phyloP scores from a whole-genome alignment of 2,329 filamentous ascomycete genomes.

The Colletotrichum cuscutae region DNA sequence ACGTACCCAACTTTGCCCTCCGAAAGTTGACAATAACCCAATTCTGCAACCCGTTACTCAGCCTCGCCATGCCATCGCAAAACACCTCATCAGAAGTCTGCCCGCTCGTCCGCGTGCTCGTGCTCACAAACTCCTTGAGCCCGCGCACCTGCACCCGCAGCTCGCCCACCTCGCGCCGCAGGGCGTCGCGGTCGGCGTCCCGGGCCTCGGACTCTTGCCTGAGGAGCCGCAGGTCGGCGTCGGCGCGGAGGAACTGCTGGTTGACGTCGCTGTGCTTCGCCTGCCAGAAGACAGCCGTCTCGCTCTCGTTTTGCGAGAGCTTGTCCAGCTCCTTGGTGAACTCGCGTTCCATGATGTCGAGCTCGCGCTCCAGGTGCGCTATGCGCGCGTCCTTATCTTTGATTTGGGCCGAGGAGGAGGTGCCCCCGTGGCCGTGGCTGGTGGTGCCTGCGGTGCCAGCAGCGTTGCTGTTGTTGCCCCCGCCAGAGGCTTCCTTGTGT shows the following conservation, averaged over 20 bases:
- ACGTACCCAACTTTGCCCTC: conserved; percentile 66
- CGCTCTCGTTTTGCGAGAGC: conserved; percentile 64
- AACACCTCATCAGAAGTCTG: conserved; percentile 75
- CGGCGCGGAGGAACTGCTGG: conserved; percentile 61
- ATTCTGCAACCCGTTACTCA: conserved; percentile 77
- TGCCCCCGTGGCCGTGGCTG: not conserved
- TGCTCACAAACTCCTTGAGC: conserved; percentile 78
- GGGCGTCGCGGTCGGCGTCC: conserved; percentile 58
- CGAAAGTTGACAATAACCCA: conserved; percentile 79
- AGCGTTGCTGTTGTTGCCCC: conserved; percentile 32
- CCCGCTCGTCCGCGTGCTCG: conserved; percentile 69
- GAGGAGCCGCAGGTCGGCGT: conserved; percentile 63
- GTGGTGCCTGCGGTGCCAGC: not conserved
- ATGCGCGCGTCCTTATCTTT: conserved; percentile 64
- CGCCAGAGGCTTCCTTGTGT: conserved; percentile 22
- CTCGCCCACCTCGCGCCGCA: conserved; percentile 64
- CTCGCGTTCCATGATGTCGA: conserved; percentile 62
- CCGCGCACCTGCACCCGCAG: conserved; percentile 71
- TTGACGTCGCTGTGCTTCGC: conserved; percentile 63
- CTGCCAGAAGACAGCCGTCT: conserved; percentile 68
- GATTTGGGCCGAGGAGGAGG: conserved; percentile 39
- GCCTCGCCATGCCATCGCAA: conserved; percentile 67
- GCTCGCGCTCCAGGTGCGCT: conserved; percentile 61
- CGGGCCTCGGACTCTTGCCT: conserved; percentile 59
- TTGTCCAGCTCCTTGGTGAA: conserved; percentile 64